Conservation (phyloP, 2,329 filamentous ascomycete genomes). For the Hortaea sp. region DNA sequence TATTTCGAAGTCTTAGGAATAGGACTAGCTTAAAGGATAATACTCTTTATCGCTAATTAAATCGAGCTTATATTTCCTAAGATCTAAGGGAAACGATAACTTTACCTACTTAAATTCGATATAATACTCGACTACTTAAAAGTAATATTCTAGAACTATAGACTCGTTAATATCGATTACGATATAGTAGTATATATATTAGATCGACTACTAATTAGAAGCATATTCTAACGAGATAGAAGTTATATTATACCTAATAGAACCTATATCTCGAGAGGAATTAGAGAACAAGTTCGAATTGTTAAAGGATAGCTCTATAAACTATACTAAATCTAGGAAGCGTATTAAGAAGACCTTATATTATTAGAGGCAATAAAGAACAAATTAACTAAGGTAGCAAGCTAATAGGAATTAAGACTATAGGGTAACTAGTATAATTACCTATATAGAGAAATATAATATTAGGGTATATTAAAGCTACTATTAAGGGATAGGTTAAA, state of each 20-base stretch:
- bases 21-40: too few relatives aligned
- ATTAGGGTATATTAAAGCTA: background rate
- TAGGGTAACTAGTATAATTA: background rate
- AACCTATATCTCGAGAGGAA: conserved; percentile 1
- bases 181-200: too few relatives aligned
- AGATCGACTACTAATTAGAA: conserved; percentile 6
- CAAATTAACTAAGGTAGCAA: background rate
- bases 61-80: too few relatives aligned
- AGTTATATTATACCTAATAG: conserved; percentile 4
- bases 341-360: background rate
- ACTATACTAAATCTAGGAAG: background rate
- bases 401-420: background rate
- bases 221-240: conserved; percentile 1
- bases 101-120: too few relatives aligned
- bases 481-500: too few relatives aligned
- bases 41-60: too few relatives aligned
- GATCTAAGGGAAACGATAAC: too few relatives aligned
- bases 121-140: too few relatives aligned
- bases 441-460: background rate
- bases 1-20: too few relatives aligned
- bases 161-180: too few relatives aligned
- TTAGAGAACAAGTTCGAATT: background rate
- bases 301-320: conserved; percentile 1
- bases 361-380: background rate
- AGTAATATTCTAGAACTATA: too few relatives aligned